Evolutionary conservation across 2,329 filamentous ascomycete species (phyloP).

Genomic region (Graphilbum fragrans): DNA sequence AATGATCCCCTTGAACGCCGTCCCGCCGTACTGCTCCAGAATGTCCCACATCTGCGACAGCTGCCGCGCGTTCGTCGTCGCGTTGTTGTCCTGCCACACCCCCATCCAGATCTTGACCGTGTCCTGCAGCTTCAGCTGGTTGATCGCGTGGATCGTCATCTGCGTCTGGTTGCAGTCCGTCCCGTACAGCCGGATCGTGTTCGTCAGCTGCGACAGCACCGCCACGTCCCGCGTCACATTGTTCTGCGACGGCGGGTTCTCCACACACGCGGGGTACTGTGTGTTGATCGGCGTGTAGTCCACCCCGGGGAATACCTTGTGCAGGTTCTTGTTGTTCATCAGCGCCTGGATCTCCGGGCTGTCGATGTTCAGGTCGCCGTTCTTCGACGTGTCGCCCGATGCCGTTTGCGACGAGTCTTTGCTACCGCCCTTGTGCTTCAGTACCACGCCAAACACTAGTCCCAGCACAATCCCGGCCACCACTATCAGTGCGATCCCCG

Average conservation of each 20-base stretch:
- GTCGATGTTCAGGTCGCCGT: slow-evolving; percentile 61
- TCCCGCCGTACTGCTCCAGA: slow-evolving; percentile 53
- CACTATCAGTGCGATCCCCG: slow-evolving; percentile 61
- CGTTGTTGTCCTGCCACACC: slow-evolving; percentile 80
- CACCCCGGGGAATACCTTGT: slow-evolving; percentile 90
- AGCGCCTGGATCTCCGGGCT: slow-evolving; percentile 65
- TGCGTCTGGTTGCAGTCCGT: slow-evolving; percentile 97
- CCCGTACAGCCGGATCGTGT: slow-evolving; percentile 78
- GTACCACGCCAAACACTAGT: neutral
- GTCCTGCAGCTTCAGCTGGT: slow-evolving; percentile 56
- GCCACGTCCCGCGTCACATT: slow-evolving; percentile 89
- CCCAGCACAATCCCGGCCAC: slow-evolving; percentile 57
- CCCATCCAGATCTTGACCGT: slow-evolving; percentile 85
- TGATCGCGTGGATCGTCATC: slow-evolving; percentile 78
- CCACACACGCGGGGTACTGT: slow-evolving; percentile 75
- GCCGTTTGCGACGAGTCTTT: slow-evolving; percentile 33
- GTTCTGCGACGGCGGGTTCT: slow-evolving; percentile 75
- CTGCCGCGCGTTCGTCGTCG: slow-evolving; percentile 74
- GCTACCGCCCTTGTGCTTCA: slow-evolving; percentile 6
- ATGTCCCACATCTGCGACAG: slow-evolving; percentile 75
- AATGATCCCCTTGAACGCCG: slow-evolving; percentile 72
- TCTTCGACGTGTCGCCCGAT: slow-evolving; percentile 43
- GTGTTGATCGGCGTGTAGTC: slow-evolving; percentile 90
- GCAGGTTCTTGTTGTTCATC: slow-evolving; percentile 67
- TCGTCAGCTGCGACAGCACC: slow-evolving; percentile 79